Evolutionary conservation across 2,329 filamentous ascomycete genomes (phyloP), one percentile per base, ranked within the genome.

Genomic region (Aureobasidium sp.): DNA sequence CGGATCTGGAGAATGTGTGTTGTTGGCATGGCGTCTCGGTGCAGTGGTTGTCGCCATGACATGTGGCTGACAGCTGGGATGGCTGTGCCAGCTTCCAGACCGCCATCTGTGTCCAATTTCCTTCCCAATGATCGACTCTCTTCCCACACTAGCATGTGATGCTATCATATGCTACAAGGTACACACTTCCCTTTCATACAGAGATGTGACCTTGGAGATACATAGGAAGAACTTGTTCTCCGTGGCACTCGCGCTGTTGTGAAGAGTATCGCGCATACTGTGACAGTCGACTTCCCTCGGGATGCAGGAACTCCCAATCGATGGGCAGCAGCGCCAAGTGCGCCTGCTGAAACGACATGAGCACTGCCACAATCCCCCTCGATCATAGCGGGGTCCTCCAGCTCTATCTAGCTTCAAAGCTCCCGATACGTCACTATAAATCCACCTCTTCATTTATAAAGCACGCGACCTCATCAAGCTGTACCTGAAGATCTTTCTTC

Each of bases 401-500:
- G 48, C 49, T 53, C 33, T n/a, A 40, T 53, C 33, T n/a, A 40
- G 35, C 24, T 42, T 5, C 50, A 15, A 45, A 45, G 42, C 12
- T 40, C 15, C 19, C 24, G 15, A 24, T 57, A 57, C 53, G 53
- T 57, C 53, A 57, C 53, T 27, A 5, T 24, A 11, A 24, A 40
- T 15, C 12, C 33, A 17, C 31, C 24, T 54, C 50, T 24, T 39
- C 12, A n/a, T 31, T 54, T 31, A 42, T 54, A 54, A 33, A 54
- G 37, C 35, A 54, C 50, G 29, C 50, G 35, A 54, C 37, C 50
- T 31, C 35, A 17, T 39, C n/a, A 8, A n/a, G 4, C 31, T 15
- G 53, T 57, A 45, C 53, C 40, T 57, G 53, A 58, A 47, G 54
- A 58, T 48, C 54, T 58, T 24, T 45, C 8, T 15, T 50, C 14